Evolutionary conservation across 116 monocot genomes (phyloP).

Genomic region (Dioscorea cayenensis): DNA sequence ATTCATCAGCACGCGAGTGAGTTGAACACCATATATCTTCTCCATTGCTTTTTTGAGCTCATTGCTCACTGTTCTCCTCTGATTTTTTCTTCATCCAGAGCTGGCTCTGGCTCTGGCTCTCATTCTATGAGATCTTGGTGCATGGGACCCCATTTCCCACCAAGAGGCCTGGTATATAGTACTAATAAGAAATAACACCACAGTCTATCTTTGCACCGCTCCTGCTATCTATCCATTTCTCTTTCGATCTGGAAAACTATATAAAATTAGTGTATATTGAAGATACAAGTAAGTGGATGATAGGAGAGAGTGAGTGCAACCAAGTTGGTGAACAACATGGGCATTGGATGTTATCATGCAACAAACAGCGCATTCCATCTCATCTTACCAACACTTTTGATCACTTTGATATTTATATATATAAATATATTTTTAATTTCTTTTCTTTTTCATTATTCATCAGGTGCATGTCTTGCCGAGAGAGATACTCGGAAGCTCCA

Average conservation of each 20-base stretch:
- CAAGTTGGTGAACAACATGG: neutral
- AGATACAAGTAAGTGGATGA: neutral
- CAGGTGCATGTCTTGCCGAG: conserved; percentile 58
- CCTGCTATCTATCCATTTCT: neutral
- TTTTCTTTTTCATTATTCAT: neutral
- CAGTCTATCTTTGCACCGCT: neutral
- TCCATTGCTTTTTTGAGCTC: neutral
- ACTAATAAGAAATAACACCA: neutral
- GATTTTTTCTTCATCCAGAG: neutral
- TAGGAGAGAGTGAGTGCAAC: neutral
- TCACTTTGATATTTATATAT: neutral
- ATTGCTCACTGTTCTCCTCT: neutral
- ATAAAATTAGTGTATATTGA: neutral
- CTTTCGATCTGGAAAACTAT: neutral
- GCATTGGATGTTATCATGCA: neutral
- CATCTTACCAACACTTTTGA: conserved; percentile 7
- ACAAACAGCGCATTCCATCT: conserved; percentile 8
- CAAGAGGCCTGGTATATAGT: neutral
- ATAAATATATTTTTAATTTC: neutral
- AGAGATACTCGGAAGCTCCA: conserved; percentile 54
- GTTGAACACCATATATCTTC: neutral
- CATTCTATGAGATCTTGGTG: neutral
- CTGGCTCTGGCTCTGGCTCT: neutral
- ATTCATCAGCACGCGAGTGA: conserved; percentile 14
- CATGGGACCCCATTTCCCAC: neutral